These are phyloP conservation scores for Saussurea involucrata DNA, from an alignment of 129 eudicot genomes.

Conservation along the genomic window DNA sequence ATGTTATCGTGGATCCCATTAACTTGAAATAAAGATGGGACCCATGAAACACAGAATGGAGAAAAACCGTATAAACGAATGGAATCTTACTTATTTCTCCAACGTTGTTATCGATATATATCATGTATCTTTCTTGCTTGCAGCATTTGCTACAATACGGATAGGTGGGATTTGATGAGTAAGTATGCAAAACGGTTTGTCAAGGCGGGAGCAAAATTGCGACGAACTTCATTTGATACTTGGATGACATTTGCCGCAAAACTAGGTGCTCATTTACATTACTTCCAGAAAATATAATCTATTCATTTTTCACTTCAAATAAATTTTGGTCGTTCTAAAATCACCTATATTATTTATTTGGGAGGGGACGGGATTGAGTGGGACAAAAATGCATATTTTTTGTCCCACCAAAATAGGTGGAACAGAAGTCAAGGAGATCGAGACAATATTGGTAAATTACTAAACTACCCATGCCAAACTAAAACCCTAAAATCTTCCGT, in stretches of 20 bases:
- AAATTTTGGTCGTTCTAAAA: too few relatives aligned
- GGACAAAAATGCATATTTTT: too few relatives aligned
- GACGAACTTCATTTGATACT: slow-evolving; percentile 51
- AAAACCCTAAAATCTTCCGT: background rate
- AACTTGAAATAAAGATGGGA: too few relatives aligned
- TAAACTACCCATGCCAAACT: background rate
- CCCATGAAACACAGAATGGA: too few relatives aligned
- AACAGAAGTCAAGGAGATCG: background rate
- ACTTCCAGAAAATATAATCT: background rate
- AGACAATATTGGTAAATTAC: background rate
- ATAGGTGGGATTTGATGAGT: slow-evolving; percentile 71
- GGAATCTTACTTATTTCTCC: background rate
- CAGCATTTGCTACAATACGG: slow-evolving; percentile 75
- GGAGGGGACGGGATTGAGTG: background rate
- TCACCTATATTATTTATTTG: too few relatives aligned
- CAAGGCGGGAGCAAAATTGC: slow-evolving; percentile 64
- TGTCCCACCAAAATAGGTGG: too few relatives aligned
- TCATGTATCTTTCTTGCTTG: slow-evolving; percentile 5
- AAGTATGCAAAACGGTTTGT: slow-evolving; percentile 70
- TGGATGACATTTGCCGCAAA: slow-evolving; percentile 93
- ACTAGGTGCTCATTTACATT: slow-evolving; percentile 44
- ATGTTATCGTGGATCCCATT: too few relatives aligned
- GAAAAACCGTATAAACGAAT: too few relatives aligned
- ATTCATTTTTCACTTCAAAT: background rate
- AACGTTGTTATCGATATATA: background rate